Evolutionary conservation across 768 basidiomycete species (phyloP), one percentile per base, ranked within the genome.

Genomic region (Collybia sordida): DNA sequence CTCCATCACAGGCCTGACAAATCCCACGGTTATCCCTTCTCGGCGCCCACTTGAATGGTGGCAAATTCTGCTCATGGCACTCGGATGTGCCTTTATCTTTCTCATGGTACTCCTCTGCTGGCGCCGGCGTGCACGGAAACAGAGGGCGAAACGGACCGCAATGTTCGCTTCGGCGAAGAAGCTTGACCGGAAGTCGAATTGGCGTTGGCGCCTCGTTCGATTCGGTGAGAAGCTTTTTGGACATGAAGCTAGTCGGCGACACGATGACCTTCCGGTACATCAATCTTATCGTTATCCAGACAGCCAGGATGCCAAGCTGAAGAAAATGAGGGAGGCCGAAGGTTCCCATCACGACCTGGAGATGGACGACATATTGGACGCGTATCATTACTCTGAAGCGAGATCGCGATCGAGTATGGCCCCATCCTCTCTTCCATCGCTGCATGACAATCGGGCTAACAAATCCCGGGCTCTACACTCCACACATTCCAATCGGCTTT

Each of bases 11-110:
- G 86, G 87, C 22, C 64, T 85, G 51, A 63, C 75, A 37, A 68
- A 76, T n/a, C 85, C 87, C 0, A 77, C 75, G 2, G 51, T 57
- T 4, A 59, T 65, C 28, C 35, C 23, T 57, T 35, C 60, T 17
- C 64, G 60, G 18, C 72, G 70, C 22, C 57, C 72, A 19, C 70
- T 91, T 7, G 69, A 72, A 51, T 92, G 90, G 90, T 92, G 90
- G 89, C 76, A 93, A 69, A 90, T 92, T 56, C 71, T 92, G 49
- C 78, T 92, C 48, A 92, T 92, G 87, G 73, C 84, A 0, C 79
- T 91, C 31, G 88, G 90, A 8, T 87, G 86, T 61, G 84, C 85
- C 14, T 88, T 92, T 67, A 84, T 92, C 66, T 83, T 90, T 62
- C 49, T 90, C 36, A 64, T 80, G 40, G 64, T 90, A 52, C 61